Base-by-base conservation (phyloP, 2,329 filamentous ascomycete genomes). In the Diplocarpon rosae region DNA sequence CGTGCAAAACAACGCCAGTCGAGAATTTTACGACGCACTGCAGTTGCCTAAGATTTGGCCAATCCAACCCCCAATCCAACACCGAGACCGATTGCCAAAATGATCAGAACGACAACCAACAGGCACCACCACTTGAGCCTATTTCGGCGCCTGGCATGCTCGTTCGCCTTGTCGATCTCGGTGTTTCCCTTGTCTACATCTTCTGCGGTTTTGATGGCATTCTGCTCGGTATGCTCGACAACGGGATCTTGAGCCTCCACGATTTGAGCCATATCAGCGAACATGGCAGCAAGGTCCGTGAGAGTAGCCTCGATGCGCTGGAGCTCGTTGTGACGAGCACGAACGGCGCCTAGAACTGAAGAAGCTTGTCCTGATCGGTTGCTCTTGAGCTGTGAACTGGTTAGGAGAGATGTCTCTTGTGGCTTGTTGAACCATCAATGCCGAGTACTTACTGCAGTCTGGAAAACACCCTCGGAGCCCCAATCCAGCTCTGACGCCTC, bases 51-150 rank as follows among this genome's bases (percentile, higher is more conserved):
- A 29, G 43, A 52, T 31, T 54, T 56, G 15, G 50, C 51, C 37
- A 63, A 49, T 12, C 57, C 58, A 47, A 63, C 45, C 15, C 59
- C 60, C 40, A 74, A 54, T 35, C 62, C 65, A 40, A 78, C 58
- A 39, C 71, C 73, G 12, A 79, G 60, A 45, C 69, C 74, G 49
- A 80, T 70, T 43, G 69, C 74, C 41, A 80, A 61, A 56, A 76
- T 63, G 61, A 80, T 76, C 60, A 80, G 66, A 16, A 76, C 54
- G 38, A 69, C 67, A 47, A 88, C 69, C 49, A 78, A 65, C 49
- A 85, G 67, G 60, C 81, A 85, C 74, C 76, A 87, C 85, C 85
- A 89, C 71, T 90, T 90, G 66, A 86, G 75, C 69, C 79, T 84
- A 57, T 83, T 75, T 55, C 76, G 73, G 55, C 76, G 72, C 53